Evolutionary conservation across 345 rosid species (phyloP), one percentile per base, ranked within the genome.

Genomic region (Dipteronia dyeriana): DNA sequence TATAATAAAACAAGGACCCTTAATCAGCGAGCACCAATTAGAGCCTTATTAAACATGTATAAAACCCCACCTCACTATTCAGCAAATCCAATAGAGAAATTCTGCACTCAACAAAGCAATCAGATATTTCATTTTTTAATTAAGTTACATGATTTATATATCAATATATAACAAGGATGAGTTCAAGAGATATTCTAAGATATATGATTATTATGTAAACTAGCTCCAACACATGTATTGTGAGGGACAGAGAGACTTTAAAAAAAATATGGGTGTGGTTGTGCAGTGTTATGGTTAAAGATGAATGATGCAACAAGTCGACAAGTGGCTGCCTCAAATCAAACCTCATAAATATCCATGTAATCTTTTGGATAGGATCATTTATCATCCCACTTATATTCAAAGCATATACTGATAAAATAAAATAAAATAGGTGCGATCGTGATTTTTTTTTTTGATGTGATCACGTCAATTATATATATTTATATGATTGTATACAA

Each of bases 291-390:
- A 29, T 59, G 20, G 73, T 39, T 38, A 23, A 29, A 29, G 65
- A 31, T 26, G 65, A 13, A 10, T 64, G 70, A 60, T 66, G 65
- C 80, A 80, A 73, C 71, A 47, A 72, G 74, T 76, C 76, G 54
- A 57, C 73, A 45, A 39, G 43, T 62, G 43, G 19, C 11, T 63
- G 54, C 70, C 62, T 47, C 70, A 38, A 65, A 26, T 17, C 67
- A 34, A 34, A 34, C 38, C 38, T 34, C 38, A 34, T 34, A 34
- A 63, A 10, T 63, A 4, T 63, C 31, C 2, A 12, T 13, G 19
- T 49, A 49, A 13, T 13, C 54, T 13, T 49, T 13, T 3, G 54
- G 16, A 49, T 49, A 49, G 54, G 54, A 49, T 49, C 54, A 9
- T 45, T n/a, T 38, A 38, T 1, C 7, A 64, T 31, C 68, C 17